Base-by-base conservation (phyloP, 2,329 filamentous ascomycete genomes). In the Xylariaceae sp. region DNA sequence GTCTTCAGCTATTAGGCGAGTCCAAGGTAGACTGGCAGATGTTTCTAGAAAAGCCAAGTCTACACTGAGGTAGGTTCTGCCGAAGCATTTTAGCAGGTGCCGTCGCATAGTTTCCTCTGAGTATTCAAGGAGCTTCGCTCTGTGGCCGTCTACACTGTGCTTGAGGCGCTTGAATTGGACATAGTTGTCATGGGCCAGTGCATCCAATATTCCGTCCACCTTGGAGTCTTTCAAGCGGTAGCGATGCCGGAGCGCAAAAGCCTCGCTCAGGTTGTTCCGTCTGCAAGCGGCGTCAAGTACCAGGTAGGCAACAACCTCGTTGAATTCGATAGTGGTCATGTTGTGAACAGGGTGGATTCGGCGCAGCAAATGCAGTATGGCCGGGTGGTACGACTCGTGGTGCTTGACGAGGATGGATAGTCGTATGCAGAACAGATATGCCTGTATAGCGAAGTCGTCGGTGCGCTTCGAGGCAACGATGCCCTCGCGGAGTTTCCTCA, bases 401-500 rank as follows among this genome's bases (percentile, higher is more conserved):
- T 95, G 87, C 58, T 86, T 84, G 51, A 88, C 84, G 33, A 96
- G 81, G 56, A 99, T 86, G 19, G 89, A 86, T 22, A 92, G 79
- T 49, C 92, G 87, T 62, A 96, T 89, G 63, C 89, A 90, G 76
- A 97, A 97, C 56, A 96, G 84, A 71, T 97, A 96, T 14, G 86
- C 89, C 61, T 91, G 86, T n/a, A 88, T 84, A 1, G 93, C 86
- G 70, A 99, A 99, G 47, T 82, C 77, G 66, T 96, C 89, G 34
- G 79, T 75, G 17, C 92, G 84, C 48, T 84, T 83, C 9, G 88
- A 86, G 12, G 89, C 89, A 2, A 96, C 83, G 44, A 97, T 86
- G 19, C 87, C 92, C 74, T 99, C 94, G 51, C 94, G 85, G 31
- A 99, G 82, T 69, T 97, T 97, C 56, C 94, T 86, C 66, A 97